Evolutionary conservation across 345 rosid species (phyloP), one percentile per base, ranked within the genome.

Genomic region (Eucalyptus erythrocorys): DNA sequence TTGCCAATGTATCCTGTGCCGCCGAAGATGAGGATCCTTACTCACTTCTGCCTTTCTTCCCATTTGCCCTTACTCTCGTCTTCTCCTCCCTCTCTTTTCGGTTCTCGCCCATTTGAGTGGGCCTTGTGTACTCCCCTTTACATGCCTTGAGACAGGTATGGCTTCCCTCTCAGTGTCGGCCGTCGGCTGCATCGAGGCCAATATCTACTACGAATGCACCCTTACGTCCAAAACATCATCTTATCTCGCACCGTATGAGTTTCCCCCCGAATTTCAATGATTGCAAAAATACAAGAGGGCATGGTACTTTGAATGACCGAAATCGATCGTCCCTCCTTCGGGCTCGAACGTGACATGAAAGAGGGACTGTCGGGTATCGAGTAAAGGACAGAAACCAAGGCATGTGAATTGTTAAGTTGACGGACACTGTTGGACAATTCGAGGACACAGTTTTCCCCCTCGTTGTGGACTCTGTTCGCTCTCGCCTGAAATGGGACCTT

Each of bases 1-100:
- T 82, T 92, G 30, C 94, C 94, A 2, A 91, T 59, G 89, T 93
- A 91, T 7, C 94, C 94, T 4, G 91, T 93, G 90, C 91, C 93
- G 1, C 92, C 94, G 24, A 91, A 88, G n/a, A 93, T 80, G 13
- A 91, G 90, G 48, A 92, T 87, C 71, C 87, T 9, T 9, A 45
- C 59, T 40, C 14, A 3, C 13, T 40, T 76, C 47, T 13, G 82
- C 47, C 15, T 76, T 30, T 40, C 15, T 12, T 40, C 7, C 47
- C 82, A 42, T 55, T 76, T 21, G 82, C 47, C 27, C 27, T 21
- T 10, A 5, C 47, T 6, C 27, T 10, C 76, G 14, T 22, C 30
- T 21, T 40, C 27, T 71, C 27, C 82, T 76, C 66, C 14, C n/a
- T 59, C 47, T 76, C 47, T 68, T 21, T 76, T 71, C 4, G 45